Conservation (phyloP, 192 early-diverging fungal species). For the Pecoramyces ruminantium region DNA sequence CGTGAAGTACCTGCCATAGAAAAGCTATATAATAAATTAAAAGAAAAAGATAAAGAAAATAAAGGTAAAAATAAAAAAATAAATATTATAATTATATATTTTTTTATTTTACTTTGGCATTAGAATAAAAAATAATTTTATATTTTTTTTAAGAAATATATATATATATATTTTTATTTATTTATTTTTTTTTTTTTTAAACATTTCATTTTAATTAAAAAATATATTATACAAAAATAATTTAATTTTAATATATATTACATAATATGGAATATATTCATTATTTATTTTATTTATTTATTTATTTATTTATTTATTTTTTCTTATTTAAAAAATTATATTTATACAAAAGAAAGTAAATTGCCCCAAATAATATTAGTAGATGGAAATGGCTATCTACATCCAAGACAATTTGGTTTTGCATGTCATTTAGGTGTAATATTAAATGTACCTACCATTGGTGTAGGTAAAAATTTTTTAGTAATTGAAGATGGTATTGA, state of each 20-base stretch:
- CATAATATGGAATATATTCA: no score
- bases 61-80: conserved; percentile 9
- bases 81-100: conserved; percentile 51
- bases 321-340: no score
- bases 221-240: no score
- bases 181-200: no score
- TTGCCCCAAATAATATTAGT: conserved; percentile 35
- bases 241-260: no score
- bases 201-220: no score
- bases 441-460: conserved; percentile 55
- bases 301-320: no score
- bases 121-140: no score
- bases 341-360: background rate
- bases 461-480: conserved; percentile 80
- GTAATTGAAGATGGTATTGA: conserved; percentile 44
- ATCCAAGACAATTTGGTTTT: conserved; percentile 73
- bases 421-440: conserved; percentile 30
- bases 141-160: no score
- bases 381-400: conserved; percentile 75
- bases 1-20: conserved; percentile 55
- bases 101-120: no score
- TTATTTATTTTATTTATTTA: no score
- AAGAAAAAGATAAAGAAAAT: background rate
- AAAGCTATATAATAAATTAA: conserved; percentile 6
- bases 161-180: no score